Base-by-base conservation (phyloP, 1,284 basidiomycete genomes). In the Moesziomyces aphidis region DNA sequence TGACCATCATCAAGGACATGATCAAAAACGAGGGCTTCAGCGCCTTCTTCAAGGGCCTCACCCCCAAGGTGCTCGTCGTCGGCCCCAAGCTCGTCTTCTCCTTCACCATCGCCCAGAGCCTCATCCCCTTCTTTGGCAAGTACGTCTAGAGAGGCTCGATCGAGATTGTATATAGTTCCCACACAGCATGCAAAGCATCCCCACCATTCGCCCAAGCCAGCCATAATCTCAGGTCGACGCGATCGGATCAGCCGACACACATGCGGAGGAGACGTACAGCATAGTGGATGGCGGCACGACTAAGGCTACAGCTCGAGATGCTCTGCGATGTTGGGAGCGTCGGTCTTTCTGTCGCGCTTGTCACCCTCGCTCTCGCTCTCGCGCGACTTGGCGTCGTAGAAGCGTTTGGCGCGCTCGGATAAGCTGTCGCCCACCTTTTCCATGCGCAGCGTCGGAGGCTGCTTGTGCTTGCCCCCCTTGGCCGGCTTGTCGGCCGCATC, bases 61-160 rank as follows among this genome's bases (percentile, higher is more conserved):
- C 94, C 34, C 81, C 84, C 21, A 85, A 85, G 61, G 93, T 98
- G 78, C 89, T 98, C 43, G 95, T 98, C 65, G 95, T 98, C 34
- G 96, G 95, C 56, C 96, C 96, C 62, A 98, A 99, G 87, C 90
- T 99, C 45, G 93, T 99, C 75, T 98, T 98, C 89, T 95, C 93
- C 78, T 98, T 97, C 88, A 99, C 96, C 26, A 89, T 98, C 10
- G 96, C 96, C 6, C 96, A 99, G 86, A 92, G 91, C 23, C 88
- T 99, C 84, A 98, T 99, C 87, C 96, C 96, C 48, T 88, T 92
- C 85, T 97, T 97, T 86, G 90, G 92, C 58, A 91, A 95, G 85
- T 78, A 73, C 47, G 77, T 81, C 23, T 75, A 61, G 59, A 26
- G 13, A 19, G 2, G 8, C 8, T 6, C 17, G 17, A 4, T 5